Evolutionary conservation across 306 rosid genomes (phyloP).

Genomic region (Inga leiocalycina): DNA sequence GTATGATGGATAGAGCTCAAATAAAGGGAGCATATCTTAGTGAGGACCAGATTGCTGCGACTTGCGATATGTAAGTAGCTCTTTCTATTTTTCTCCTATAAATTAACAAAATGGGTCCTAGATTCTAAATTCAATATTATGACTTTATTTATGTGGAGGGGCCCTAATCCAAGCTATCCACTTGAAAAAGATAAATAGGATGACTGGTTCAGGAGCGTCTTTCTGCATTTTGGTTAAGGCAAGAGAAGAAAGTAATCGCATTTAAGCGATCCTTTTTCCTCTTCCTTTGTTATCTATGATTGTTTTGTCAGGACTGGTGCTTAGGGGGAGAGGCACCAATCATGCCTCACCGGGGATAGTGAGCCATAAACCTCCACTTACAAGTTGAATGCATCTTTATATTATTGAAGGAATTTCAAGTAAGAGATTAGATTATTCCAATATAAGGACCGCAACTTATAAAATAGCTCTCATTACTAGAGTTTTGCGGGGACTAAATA

Average conservation of each 20-base stretch:
- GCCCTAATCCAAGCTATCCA: slow-evolving; percentile 47
- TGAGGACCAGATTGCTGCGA: slow-evolving; percentile 53
- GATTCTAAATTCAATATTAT: slow-evolving; percentile 60
- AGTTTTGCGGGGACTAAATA: not conserved
- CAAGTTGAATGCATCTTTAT: slow-evolving; percentile 38
- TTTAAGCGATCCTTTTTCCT: slow-evolving; percentile 32
- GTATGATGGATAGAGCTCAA: slow-evolving; percentile 38
- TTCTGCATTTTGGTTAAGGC: slow-evolving; percentile 48
- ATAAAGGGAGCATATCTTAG: slow-evolving; percentile 40
- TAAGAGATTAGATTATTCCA: slow-evolving; percentile 35
- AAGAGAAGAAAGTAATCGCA: slow-evolving; percentile 42
- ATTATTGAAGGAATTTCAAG: slow-evolving; percentile 29
- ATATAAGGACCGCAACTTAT: slow-evolving; percentile 18
- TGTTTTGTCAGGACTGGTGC: slow-evolving; percentile 38
- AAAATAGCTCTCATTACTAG: not conserved
- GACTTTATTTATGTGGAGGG: slow-evolving; percentile 57
- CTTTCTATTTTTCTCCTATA: slow-evolving; percentile 11
- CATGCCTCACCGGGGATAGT: slow-evolving; percentile 58
- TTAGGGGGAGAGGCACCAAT: slow-evolving; percentile 40
- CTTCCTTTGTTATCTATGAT: slow-evolving; percentile 37
- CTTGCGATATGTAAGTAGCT: slow-evolving; percentile 28
- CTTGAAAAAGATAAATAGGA: slow-evolving; percentile 38
- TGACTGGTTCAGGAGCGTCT: slow-evolving; percentile 57
- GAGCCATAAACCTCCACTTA: slow-evolving; percentile 58
- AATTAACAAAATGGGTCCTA: slow-evolving; percentile 50